Evolutionary conservation across 306 rosid genomes (phyloP).

Genomic region (Ceratonia siliqua): DNA sequence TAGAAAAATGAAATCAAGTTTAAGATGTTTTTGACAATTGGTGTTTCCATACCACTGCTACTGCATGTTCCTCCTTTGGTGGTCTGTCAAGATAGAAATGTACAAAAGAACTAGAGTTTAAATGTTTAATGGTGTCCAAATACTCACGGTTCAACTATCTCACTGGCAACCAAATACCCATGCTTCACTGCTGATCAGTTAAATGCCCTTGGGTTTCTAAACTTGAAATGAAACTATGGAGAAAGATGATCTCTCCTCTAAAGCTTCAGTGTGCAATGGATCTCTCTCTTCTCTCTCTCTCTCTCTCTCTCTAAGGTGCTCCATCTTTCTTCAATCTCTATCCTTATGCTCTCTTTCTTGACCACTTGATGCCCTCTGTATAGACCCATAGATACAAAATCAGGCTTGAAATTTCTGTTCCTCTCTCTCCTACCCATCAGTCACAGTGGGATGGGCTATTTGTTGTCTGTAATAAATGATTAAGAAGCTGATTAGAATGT

Average conservation of each 20-base stretch:
- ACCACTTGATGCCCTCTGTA: background rate
- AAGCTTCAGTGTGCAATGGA: background rate
- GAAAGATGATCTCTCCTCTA: background rate
- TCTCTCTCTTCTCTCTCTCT: background rate
- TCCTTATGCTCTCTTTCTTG: background rate
- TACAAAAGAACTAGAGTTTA: too few relatives aligned
- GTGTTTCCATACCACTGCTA: slow-evolving; percentile 4
- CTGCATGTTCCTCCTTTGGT: background rate
- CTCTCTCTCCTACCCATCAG: background rate
- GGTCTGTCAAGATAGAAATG: background rate
- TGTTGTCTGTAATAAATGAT: background rate
- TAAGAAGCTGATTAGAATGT: background rate
- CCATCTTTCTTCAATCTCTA: background rate
- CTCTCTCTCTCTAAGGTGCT: background rate
- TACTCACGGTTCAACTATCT: background rate
- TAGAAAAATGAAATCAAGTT: background rate
- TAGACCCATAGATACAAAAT: background rate
- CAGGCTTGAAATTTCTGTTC: background rate
- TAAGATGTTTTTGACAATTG: background rate
- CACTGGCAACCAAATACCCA: slow-evolving; percentile 15
- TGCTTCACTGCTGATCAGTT: background rate
- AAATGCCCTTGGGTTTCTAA: slow-evolving; percentile 1
- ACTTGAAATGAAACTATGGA: background rate
- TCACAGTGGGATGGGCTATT: background rate
- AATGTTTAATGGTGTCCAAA: slow-evolving; percentile 10